phyloP scores from a whole-genome alignment of 2,329 filamentous ascomycete genomes.

The Exophiala alcalophila region DNA sequence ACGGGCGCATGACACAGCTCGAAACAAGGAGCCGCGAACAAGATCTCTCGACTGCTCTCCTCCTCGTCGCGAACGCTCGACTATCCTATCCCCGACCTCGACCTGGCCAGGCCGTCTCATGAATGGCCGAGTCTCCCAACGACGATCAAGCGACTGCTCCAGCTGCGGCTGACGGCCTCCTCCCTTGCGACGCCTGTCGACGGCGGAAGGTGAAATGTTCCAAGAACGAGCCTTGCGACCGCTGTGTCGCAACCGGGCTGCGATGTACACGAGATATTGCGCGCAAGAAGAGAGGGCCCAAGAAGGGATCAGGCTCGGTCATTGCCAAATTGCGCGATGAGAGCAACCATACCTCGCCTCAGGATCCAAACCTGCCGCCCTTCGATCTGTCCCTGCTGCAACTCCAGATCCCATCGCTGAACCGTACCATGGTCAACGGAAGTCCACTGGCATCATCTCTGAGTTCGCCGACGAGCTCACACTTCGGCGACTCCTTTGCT shows the following conservation, averaged over 20 bases:
- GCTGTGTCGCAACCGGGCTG: conserved; percentile 26
- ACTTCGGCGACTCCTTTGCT: conserved; percentile 23
- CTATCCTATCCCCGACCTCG: not conserved
- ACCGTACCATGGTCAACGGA: conserved; percentile 20
- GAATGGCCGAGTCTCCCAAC: conserved; percentile 17
- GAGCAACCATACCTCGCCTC: conserved; percentile 15
- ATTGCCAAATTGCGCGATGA: conserved; percentile 31
- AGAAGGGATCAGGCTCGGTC: conserved; percentile 32
- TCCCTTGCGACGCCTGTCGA: conserved; percentile 31
- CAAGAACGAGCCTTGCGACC: conserved; percentile 27
- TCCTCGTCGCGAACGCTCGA: no score
- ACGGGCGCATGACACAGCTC: not conserved
- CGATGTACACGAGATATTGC: conserved; percentile 29
- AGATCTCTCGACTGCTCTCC: no score
- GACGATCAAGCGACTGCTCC: conserved; percentile 6
- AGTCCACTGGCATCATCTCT: conserved; percentile 26
- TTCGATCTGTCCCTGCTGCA: conserved; percentile 28
- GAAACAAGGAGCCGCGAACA: no score
- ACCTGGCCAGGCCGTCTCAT: not conserved
- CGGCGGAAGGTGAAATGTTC: conserved; percentile 29
- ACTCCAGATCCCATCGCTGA: conserved; percentile 26
- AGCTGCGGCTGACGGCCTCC: conserved; percentile 18
- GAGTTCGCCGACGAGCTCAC: conserved; percentile 23
- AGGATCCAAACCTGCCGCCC: conserved; percentile 27
- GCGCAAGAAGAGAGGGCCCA: conserved; percentile 31